A percentile compares a stretch with the other conserved stretches of the same genome.
phyloP scores from a whole-genome alignment of 2,329 filamentous ascomycete genomes.

The Penicillium sp. region DNA sequence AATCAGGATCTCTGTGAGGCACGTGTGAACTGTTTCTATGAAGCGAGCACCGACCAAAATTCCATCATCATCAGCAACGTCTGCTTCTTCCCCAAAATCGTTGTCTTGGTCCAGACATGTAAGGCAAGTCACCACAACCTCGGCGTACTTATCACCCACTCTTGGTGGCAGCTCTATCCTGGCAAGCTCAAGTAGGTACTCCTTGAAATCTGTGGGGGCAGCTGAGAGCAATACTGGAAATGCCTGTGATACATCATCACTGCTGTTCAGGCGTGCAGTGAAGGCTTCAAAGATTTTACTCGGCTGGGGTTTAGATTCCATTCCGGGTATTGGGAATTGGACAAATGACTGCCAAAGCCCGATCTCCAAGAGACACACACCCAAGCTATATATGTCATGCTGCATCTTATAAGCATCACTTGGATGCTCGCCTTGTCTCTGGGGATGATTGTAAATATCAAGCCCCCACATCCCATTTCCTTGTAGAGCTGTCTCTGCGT shows the following conservation, averaged over 20 bases:
- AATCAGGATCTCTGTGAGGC: too few relatives aligned
- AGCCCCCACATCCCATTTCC: not conserved
- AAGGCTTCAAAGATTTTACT: too few relatives aligned
- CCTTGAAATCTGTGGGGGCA: not conserved
- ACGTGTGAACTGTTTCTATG: too few relatives aligned
- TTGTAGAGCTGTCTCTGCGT: not conserved
- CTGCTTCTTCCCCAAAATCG: not conserved
- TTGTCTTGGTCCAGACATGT: not conserved
- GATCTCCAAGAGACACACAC: not conserved
- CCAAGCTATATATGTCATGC: not conserved
- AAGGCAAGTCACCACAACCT: not conserved
- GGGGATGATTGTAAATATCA: not conserved
- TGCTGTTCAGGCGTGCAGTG: too few relatives aligned
- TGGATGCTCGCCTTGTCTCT: not conserved
- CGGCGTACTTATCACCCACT: not conserved
- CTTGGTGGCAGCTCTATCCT: not conserved
- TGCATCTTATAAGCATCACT: not conserved
- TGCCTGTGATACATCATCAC: not conserved
- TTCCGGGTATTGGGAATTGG: not conserved
- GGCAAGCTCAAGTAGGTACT: not conserved
- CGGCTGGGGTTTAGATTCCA: not conserved
- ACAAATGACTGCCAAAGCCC: not conserved
- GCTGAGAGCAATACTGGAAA: not conserved
- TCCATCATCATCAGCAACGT: too few relatives aligned
- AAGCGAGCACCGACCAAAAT: too few relatives aligned